Conservation (phyloP, 108 stramenopile species). For the Cyclotella baltica region DNA sequence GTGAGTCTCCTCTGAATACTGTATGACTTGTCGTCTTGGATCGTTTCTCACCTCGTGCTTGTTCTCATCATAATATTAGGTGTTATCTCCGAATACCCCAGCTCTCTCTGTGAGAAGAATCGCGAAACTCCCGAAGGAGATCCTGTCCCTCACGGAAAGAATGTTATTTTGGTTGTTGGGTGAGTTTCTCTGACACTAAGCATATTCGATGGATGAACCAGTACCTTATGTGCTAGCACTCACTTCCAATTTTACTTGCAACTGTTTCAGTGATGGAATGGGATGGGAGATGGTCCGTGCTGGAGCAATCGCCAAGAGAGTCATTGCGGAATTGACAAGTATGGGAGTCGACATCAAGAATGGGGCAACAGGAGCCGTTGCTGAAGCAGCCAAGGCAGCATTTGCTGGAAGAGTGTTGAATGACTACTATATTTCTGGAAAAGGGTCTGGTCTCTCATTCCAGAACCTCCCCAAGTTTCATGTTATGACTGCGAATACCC, state of each 20-base stretch:
- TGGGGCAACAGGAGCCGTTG: conserved; percentile 45
- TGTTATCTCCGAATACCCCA: conserved; percentile 3
- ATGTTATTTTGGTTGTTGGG: conserved; percentile 64
- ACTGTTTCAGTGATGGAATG: conserved; percentile 79
- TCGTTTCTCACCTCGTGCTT: neutral
- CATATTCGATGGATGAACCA: too few species aligned
- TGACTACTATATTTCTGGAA: conserved; percentile 66
- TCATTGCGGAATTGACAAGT: conserved; percentile 50
- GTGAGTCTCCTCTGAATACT: neutral
- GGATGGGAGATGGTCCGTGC: conserved; percentile 73
- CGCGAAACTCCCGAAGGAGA: conserved; percentile 30
- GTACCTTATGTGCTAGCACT: neutral
- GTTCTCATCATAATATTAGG: neutral
- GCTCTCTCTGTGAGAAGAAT: conserved; percentile 38
- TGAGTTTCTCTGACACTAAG: neutral
- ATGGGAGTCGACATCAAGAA: conserved; percentile 54
- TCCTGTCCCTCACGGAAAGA: conserved; percentile 32
- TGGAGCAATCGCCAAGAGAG: conserved; percentile 61
- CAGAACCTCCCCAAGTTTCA: conserved; percentile 46
- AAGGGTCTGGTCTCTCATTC: conserved; percentile 55
- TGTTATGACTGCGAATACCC: conserved; percentile 50
- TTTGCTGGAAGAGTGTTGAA: conserved; percentile 54
- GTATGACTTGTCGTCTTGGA: neutral
- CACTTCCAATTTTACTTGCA: neutral
- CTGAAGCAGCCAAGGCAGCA: conserved; percentile 37